These are phyloP conservation scores for Cupressus sempervirens DNA, from an alignment of 75 land plant genomes.

Conservation along the genomic window DNA sequence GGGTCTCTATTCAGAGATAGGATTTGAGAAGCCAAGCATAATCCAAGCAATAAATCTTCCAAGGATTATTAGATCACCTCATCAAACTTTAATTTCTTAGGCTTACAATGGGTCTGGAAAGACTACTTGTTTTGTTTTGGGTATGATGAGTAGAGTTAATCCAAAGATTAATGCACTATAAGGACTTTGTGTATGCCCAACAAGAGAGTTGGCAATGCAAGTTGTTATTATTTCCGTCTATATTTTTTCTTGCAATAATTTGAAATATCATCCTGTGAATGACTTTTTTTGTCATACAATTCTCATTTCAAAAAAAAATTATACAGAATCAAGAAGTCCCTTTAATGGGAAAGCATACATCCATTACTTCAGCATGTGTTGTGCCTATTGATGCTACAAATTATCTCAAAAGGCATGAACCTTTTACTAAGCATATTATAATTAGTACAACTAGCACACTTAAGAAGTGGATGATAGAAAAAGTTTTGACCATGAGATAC, in stretches of 20 bases:
- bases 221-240: constrained; percentile 22
- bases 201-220: constrained; percentile 85
- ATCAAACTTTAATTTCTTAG: constrained; percentile 63
- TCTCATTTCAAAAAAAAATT: background rate
- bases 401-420: constrained; percentile 39
- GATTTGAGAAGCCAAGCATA: constrained; percentile 78
- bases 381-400: constrained; percentile 47
- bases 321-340: constrained; percentile 81
- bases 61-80: constrained; percentile 86
- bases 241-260: background rate
- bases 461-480: constrained; percentile 53
- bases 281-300: background rate
- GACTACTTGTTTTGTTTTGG: no score
- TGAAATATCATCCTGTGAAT: background rate
- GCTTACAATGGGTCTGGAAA: no score
- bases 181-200: no score
- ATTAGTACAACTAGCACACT: constrained; percentile 96
- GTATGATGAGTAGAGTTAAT: no score
- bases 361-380: constrained; percentile 69
- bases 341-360: constrained; percentile 75
- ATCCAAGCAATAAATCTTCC: constrained; percentile 89
- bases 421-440: constrained; percentile 67
- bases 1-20: constrained; percentile 72
- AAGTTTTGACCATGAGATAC: constrained; percentile 39
- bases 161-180: no score